phyloP scores from a whole-genome alignment of 768 basidiomycete species.

The Psilocybe tampanensis region DNA sequence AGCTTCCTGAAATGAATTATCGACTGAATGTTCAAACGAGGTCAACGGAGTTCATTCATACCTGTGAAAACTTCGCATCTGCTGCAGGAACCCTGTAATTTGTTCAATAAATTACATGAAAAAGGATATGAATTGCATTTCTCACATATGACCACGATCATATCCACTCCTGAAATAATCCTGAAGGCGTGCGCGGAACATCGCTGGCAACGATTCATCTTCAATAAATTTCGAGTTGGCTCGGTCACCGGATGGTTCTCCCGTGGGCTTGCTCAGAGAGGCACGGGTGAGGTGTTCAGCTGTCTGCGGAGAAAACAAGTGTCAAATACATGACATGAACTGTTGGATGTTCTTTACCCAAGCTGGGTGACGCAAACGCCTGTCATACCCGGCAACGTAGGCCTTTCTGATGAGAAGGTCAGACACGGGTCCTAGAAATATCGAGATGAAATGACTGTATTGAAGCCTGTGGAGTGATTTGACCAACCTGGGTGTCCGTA shows the following conservation, averaged over 20 bases:
- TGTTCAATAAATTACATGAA: constrained; percentile 1
- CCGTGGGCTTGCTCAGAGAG: constrained; percentile 51
- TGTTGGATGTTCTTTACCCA: constrained; percentile 67
- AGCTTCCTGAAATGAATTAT: constrained; percentile 54
- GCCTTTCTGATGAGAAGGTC: constrained; percentile 81
- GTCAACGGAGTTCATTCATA: constrained; percentile 26
- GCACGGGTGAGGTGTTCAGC: constrained; percentile 91
- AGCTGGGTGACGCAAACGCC: constrained; percentile 86
- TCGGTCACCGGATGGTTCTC: constrained; percentile 61
- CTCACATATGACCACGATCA: constrained; percentile 95
- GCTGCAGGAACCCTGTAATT: constrained; percentile 87
- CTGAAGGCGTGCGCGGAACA: constrained; percentile 80
- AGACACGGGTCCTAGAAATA: constrained; percentile 72
- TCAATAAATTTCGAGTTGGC: constrained; percentile 80
- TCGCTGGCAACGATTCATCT: constrained; percentile 73
- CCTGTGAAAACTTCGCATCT: constrained; percentile 90
- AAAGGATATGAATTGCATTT: not conserved
- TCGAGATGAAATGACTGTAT: not conserved
- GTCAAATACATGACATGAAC: not conserved
- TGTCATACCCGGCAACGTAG: constrained; percentile 90
- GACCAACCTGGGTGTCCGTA: constrained; percentile 80
- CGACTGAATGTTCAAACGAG: not conserved
- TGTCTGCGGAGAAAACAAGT: constrained; percentile 52
- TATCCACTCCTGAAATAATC: constrained; percentile 95
- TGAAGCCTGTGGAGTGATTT: not conserved